Evolutionary conservation across 2,329 filamentous ascomycete genomes (phyloP).

Genomic region (Metarhizium humberi): DNA sequence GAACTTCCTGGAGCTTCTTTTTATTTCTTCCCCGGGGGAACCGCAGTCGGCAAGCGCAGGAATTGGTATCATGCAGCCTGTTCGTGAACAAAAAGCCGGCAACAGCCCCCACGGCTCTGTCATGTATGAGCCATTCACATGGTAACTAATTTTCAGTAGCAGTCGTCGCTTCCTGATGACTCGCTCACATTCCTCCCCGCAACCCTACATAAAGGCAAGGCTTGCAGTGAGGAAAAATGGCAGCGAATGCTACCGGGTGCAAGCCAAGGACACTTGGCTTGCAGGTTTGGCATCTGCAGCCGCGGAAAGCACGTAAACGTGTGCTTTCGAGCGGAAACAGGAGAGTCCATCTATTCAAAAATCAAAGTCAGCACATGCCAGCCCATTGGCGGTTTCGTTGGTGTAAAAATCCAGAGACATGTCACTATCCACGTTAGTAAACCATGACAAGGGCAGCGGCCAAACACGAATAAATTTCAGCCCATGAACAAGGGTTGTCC

Average conservation of each 20-base stretch:
- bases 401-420: slow-evolving; percentile 1
- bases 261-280: background rate
- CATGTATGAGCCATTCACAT: no score
- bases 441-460: background rate
- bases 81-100: no score
- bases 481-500: background rate
- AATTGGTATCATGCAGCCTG: no score
- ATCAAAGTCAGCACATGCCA: background rate
- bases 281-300: background rate
- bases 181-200: slow-evolving; percentile 31
- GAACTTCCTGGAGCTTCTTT: no score
- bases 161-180: no score
- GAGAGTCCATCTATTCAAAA: background rate
- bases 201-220: slow-evolving; percentile 34
- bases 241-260: slow-evolving; percentile 10
- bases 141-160: no score
- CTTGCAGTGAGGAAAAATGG: slow-evolving; percentile 43
- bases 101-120: no score
- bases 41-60: no score
- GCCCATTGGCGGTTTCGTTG: background rate
- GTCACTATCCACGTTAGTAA: slow-evolving; percentile 24
- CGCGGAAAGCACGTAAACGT: background rate
- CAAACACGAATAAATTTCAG: background rate
- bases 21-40: no score
- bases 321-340: background rate